A percentile compares a stretch with the other conserved stretches of the same genome.
These are phyloP conservation scores for Boletus patriciae DNA, from an alignment of 768 basidiomycete species.

Conservation along the genomic window DNA sequence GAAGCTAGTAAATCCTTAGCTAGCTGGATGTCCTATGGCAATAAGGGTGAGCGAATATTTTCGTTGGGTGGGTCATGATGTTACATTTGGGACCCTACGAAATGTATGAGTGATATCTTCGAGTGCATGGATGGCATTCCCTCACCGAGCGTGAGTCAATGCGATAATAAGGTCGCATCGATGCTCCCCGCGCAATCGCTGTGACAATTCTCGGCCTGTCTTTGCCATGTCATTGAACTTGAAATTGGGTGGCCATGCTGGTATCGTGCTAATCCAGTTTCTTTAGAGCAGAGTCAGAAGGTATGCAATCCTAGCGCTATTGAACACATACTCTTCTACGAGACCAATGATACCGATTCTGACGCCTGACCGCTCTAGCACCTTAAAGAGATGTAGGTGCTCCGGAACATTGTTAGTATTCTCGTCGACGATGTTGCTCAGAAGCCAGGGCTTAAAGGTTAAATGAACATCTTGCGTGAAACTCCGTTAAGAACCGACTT, in stretches of 20 bases:
- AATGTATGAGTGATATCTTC: background rate
- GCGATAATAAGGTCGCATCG: slow-evolving; percentile 82
- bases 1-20: slow-evolving; percentile 63
- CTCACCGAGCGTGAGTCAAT: slow-evolving; percentile 75
- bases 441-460: slow-evolving; percentile 72
- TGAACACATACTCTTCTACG: slow-evolving; percentile 67
- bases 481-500: slow-evolving; percentile 24
- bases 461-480: background rate
- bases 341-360: slow-evolving; percentile 83
- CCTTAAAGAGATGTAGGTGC: slow-evolving; percentile 55
- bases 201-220: slow-evolving; percentile 68
- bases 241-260: slow-evolving; percentile 84
- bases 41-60: slow-evolving; percentile 5
- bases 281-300: slow-evolving; percentile 37
- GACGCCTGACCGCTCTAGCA: slow-evolving; percentile 69
- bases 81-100: slow-evolving; percentile 30
- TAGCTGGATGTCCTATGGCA: slow-evolving; percentile 59
- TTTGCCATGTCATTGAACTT: slow-evolving; percentile 72
- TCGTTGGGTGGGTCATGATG: background rate
- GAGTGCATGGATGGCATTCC: slow-evolving; percentile 7
- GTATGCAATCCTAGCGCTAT: background rate
- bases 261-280: slow-evolving; percentile 86
- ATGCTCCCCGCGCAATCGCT: slow-evolving; percentile 64
- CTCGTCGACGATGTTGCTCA: slow-evolving; percentile 83
- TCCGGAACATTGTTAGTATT: slow-evolving; percentile 63